Base-by-base conservation (phyloP, 208 protist genomes). In the Wallacemonas sp. region DNA sequence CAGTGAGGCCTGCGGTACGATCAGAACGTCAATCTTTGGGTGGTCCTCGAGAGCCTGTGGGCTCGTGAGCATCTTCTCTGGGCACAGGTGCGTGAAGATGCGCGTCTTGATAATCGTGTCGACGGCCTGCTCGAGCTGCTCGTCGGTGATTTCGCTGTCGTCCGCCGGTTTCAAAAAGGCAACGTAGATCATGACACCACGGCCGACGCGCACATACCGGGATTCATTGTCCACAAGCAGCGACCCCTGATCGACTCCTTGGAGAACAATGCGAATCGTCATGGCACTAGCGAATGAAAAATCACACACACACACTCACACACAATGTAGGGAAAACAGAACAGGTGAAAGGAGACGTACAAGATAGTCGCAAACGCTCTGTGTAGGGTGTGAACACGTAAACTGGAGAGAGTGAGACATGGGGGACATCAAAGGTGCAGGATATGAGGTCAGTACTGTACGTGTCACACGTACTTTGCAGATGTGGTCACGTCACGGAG, bases 1-100 rank as follows among this genome's bases (percentile, higher is more conserved):
- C 18, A 96, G 79, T 8, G 88, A 89, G 10, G 91, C 91, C 65
- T 96, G 91, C 26, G 91, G 91, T 11, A 96, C 81, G 32, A 96
- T 76, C 16, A 94, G 61, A 54, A 94, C 82, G 67, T 96, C 91
- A 52, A 84, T 74, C 18, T 73, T 62, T 0, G 69, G 79, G 65
- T 55, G 72, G 25, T 91, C 79, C 16, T 54, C 67, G 12, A 94
- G 74, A 12, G 82, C 68, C 49, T 81, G 74, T 28, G 86, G 61
- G 2, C 54, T 72, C 8, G 74, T 83, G 29, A 76, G 45, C 76
- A 84, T 83, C 50, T 74, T 74, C 65, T 82, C 76, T 3, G 81
- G 72, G 22, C 63, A 74, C 32, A 89, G 57, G 63, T 89, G 77
- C 2, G 83, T 85, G 64, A 96, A 92, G 33, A 93, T 85, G 61